Evolutionary conservation across 345 rosid genomes (phyloP).

Genomic region (Linum tenue): DNA sequence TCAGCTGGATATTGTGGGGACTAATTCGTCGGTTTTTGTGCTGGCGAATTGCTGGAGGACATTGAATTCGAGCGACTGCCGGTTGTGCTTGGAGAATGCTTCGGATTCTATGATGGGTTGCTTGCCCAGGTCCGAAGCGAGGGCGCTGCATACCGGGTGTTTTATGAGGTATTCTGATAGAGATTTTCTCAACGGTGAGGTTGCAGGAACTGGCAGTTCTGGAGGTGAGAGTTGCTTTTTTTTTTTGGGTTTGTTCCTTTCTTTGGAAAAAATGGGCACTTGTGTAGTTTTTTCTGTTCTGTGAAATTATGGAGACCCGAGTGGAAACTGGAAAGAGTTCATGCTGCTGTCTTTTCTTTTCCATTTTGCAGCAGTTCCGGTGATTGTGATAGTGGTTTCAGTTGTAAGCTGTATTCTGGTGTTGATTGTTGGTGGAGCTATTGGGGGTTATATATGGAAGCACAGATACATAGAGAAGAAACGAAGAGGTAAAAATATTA

Average conservation of each 20-base stretch:
- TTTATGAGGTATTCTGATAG: slow-evolving; percentile 74
- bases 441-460: slow-evolving; percentile 56
- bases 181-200: slow-evolving; percentile 54
- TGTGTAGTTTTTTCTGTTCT: background rate
- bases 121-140: slow-evolving; percentile 82
- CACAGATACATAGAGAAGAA: slow-evolving; percentile 50
- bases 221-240: slow-evolving; percentile 36
- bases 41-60: slow-evolving; percentile 81
- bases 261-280: no score
- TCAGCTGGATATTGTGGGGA: slow-evolving; percentile 25
- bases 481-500: slow-evolving; percentile 49
- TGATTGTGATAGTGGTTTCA: slow-evolving; percentile 57
- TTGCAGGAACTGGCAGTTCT: slow-evolving; percentile 36
- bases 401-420: slow-evolving; percentile 57
- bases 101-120: slow-evolving; percentile 48
- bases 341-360: no score
- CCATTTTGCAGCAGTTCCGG: slow-evolving; percentile 33
- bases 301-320: background rate
- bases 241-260: background rate
- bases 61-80: slow-evolving; percentile 51
- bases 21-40: slow-evolving; percentile 49
- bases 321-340: background rate
- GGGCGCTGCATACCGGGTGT: slow-evolving; percentile 80
- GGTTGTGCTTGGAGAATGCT: slow-evolving; percentile 60
- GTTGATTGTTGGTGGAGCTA: slow-evolving; percentile 41